Conservation (phyloP, 805 yeast genomes). For the Teunomyces stri region DNA sequence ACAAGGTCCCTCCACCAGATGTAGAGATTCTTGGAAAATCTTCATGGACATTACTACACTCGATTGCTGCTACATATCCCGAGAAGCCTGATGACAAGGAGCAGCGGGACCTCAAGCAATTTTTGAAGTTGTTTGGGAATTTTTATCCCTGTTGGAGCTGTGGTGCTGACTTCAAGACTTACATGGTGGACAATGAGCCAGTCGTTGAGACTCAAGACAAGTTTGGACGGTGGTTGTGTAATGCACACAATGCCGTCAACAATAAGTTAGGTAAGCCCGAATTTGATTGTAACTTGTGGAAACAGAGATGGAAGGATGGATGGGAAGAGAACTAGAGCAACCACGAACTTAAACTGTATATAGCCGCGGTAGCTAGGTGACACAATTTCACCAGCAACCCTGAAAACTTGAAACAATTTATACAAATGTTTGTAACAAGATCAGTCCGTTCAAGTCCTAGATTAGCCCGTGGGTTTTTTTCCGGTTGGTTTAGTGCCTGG, state of each 20-base stretch:
- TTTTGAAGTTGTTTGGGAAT: conserved; percentile 67
- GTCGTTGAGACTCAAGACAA: conserved; percentile 66
- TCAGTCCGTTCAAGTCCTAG: background rate
- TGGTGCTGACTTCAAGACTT: conserved; percentile 76
- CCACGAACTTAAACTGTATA: background rate
- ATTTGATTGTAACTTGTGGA: conserved; percentile 89
- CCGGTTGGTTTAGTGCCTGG: conserved; percentile 12
- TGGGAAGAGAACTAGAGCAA: conserved; percentile 50
- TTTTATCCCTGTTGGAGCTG: conserved; percentile 95
- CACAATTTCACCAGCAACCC: background rate
- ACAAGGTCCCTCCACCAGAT: conserved; percentile 76
- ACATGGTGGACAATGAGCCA: conserved; percentile 54
- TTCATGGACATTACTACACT: conserved; percentile 89
- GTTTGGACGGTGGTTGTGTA: conserved; percentile 88
- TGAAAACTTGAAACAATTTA: background rate
- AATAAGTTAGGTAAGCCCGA: conserved; percentile 77
- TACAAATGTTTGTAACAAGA: background rate
- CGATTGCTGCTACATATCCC: conserved; percentile 89
- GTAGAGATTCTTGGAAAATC: conserved; percentile 76
- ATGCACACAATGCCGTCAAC: conserved; percentile 94
- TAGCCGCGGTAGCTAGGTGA: background rate
- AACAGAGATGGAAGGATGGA: conserved; percentile 91
- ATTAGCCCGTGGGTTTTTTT: conserved; percentile 5
- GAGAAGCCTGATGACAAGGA: conserved; percentile 57
- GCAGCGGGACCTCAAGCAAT: conserved; percentile 69